A percentile compares a stretch with the other conserved stretches of the same genome.
Evolutionary conservation across 306 rosid genomes (phyloP).

Genomic region (Dryas octopetala): DNA sequence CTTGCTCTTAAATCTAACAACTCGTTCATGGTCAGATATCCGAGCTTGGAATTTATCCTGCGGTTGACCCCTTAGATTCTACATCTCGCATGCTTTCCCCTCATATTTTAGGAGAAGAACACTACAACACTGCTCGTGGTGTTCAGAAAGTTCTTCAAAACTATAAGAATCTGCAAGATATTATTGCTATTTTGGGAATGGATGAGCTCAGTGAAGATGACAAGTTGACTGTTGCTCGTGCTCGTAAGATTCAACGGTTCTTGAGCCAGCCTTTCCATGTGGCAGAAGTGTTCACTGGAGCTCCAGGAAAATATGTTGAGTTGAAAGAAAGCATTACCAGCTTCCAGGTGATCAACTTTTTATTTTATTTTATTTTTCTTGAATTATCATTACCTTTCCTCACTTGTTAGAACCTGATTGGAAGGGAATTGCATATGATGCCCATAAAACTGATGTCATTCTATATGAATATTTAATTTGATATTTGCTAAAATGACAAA

Average conservation of each 20-base stretch:
- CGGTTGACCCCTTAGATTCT: constrained; percentile 90
- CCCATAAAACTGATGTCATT: no score
- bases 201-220: constrained; percentile 99
- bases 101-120: constrained; percentile 83
- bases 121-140: constrained; percentile 95
- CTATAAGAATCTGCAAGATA: constrained; percentile 97
- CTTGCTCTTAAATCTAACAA: not conserved
- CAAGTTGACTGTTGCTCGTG: constrained; percentile 93
- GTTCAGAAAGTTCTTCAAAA: constrained; percentile 92
- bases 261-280: constrained; percentile 98
- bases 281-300: constrained; percentile 97
- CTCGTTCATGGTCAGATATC: constrained; percentile 53
- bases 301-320: constrained; percentile 92
- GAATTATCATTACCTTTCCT: not conserved
- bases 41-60: constrained; percentile 97
- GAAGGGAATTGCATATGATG: no score
- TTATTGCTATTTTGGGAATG: constrained; percentile 99
- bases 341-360: constrained; percentile 66
- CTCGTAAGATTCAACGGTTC: constrained; percentile 83
- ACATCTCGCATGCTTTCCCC: constrained; percentile 99
- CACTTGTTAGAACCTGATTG: not conserved
- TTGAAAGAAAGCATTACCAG: constrained; percentile 78
- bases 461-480: no score
- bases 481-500: not conserved
- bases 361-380: not conserved